A percentile compares a stretch with the other conserved stretches of the same genome.
These are phyloP conservation scores for Senna tora DNA, from an alignment of 306 rosid genomes.

Conservation along the genomic window DNA sequence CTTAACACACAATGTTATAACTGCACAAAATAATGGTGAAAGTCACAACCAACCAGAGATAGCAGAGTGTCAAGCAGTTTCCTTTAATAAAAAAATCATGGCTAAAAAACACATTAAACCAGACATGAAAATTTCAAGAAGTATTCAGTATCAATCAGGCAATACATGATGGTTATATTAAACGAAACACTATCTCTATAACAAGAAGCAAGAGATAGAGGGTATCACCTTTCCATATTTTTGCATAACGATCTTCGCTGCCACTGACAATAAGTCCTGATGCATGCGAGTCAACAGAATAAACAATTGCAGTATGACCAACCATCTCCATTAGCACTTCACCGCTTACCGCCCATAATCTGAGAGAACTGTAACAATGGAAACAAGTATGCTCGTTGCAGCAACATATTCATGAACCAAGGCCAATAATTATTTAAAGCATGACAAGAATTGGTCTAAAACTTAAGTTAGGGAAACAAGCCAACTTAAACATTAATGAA, in stretches of 20 bases:
- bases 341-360: conserved; percentile 89
- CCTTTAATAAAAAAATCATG: not conserved
- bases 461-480: not conserved
- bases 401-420: not conserved
- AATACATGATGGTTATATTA: conserved; percentile 29
- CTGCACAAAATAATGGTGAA: conserved; percentile 21
- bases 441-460: not conserved
- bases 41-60: conserved; percentile 22
- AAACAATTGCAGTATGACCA: conserved; percentile 89
- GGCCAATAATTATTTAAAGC: not conserved
- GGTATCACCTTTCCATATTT: conserved; percentile 90
- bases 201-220: conserved; percentile 31
- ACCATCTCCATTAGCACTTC: conserved; percentile 88
- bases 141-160: conserved; percentile 18
- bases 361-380: conserved; percentile 66
- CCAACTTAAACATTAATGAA: not conserved
- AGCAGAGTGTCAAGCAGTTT: conserved; percentile 26
- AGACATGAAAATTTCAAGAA: conserved; percentile 15
- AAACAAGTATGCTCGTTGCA: conserved; percentile 31
- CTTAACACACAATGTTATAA: conserved; percentile 21
- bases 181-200: conserved; percentile 15
- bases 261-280: conserved; percentile 91
- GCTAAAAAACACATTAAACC: conserved; percentile 19
- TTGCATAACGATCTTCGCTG: conserved; percentile 85
- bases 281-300: conserved; percentile 88